Base-by-base conservation (phyloP, 495 filamentous ascomycete species). In the Penicillium simplicissimum region DNA sequence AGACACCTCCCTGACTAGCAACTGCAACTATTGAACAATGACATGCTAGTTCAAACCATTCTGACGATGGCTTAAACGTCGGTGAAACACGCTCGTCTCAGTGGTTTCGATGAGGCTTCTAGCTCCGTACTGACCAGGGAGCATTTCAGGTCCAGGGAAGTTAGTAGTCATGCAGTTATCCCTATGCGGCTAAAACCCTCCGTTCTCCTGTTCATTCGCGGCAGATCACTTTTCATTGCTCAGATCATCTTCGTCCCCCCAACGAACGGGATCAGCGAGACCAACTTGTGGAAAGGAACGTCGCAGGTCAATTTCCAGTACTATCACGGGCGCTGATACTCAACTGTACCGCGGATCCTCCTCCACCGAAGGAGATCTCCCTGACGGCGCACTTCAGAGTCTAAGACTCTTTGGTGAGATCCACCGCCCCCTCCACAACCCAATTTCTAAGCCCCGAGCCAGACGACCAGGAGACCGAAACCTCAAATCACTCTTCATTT, bases 311-410 rank as follows among this genome's bases (percentile, higher is more conserved):
- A 13, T 28, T 9, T n/a, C 42, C 42, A 45, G 23, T 11, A 23
- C 15, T 28, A 10, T 49, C 45, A 23, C 35, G 14, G 51, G 14
- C 7, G 19, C 23, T 52, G 49, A 1, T 4, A 10, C 42, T 59
- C 36, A 51, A 56, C 55, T 64, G 62, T 48, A 62, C 40, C 48
- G 69, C 61, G 61, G 66, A 71, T 71, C 69, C 62, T 64, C 63
- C 61, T 67, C 66, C 66, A 66, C 68, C 45, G 58, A 56, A 35
- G 66, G 40, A 61, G 66, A 65, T 63, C 61, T 23, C 47, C 23
- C 8, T 28, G 19, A 48, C 15, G 14, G 13, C n/a, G 14, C 4
- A n/a, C 37, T 40, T 14, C 4, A 40, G 28, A 31, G 28, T 31
- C 28, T 31, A 6, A 31, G 28, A 31, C 28, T 31, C 28, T 31